phyloP scores from a whole-genome alignment of 768 basidiomycete species.

The Inosperma sp. region DNA sequence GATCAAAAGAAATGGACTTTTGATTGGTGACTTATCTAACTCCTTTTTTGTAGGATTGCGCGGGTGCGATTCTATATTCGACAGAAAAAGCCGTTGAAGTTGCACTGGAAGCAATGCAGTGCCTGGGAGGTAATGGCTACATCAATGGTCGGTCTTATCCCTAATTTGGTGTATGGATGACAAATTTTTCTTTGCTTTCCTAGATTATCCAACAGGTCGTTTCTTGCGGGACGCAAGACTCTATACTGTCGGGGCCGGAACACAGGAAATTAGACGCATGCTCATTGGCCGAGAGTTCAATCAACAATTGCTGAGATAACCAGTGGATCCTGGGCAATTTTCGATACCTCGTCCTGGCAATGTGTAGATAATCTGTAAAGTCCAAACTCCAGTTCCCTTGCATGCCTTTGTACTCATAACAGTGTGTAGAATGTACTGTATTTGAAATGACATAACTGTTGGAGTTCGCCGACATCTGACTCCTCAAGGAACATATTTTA shows the following conservation, averaged over 20 bases:
- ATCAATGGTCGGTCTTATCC: slow-evolving; percentile 63
- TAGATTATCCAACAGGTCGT: slow-evolving; percentile 88
- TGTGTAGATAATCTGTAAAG: slow-evolving; percentile 5
- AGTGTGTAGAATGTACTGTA: too few species aligned
- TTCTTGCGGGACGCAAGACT: slow-evolving; percentile 82
- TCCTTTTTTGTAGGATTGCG: slow-evolving; percentile 67
- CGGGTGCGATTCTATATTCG: slow-evolving; percentile 89
- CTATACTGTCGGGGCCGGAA: slow-evolving; percentile 95
- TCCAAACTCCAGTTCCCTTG: not conserved
- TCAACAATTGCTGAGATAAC: slow-evolving; percentile 30
- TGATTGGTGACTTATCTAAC: not conserved
- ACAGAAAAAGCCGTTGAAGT: slow-evolving; percentile 92
- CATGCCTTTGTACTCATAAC: too few species aligned
- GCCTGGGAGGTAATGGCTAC: slow-evolving; percentile 92
- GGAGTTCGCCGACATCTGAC: too few species aligned
- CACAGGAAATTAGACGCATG: slow-evolving; percentile 93
- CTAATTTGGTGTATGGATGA: not conserved
- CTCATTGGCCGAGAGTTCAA: slow-evolving; percentile 93
- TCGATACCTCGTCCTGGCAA: slow-evolving; percentile 1
- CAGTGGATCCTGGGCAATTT: not conserved
- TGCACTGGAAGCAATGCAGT: slow-evolving; percentile 88
- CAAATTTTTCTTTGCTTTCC: slow-evolving; percentile 4
- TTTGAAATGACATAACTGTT: too few species aligned
- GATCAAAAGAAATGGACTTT: not conserved
- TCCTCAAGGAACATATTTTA: too few species aligned